Percentiles rank a stretch among this genome's conserved stretches.
These are phyloP conservation scores for Alternaria tenuissima DNA, from an alignment of 2,329 filamentous ascomycete species.

Conservation along the genomic window DNA sequence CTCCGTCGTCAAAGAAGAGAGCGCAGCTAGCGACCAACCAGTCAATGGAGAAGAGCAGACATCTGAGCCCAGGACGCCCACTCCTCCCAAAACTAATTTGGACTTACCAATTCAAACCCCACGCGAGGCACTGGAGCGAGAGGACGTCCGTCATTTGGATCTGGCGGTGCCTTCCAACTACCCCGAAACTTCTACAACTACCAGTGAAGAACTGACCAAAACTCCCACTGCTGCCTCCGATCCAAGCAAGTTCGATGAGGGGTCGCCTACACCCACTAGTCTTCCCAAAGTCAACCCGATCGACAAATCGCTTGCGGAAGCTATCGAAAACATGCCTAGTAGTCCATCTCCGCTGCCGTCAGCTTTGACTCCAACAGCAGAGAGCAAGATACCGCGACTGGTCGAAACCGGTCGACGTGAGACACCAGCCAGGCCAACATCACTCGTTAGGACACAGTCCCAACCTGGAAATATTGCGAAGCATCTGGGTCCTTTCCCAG, in stretches of 20 bases:
- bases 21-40: slow-evolving; percentile 37
- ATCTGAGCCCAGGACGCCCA: slow-evolving; percentile 19
- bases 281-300: slow-evolving; percentile 46
- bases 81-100: slow-evolving; percentile 16
- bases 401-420: slow-evolving; percentile 48
- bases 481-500: slow-evolving; percentile 24
- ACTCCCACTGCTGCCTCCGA: slow-evolving; percentile 40
- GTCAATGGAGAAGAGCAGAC: slow-evolving; percentile 11
- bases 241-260: slow-evolving; percentile 26
- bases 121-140: slow-evolving; percentile 54
- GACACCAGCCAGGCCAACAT: slow-evolving; percentile 32
- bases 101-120: slow-evolving; percentile 39
- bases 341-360: slow-evolving; percentile 33
- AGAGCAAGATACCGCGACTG: slow-evolving; percentile 52
- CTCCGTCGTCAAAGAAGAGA: slow-evolving; percentile 71
- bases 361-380: slow-evolving; percentile 26
- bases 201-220: slow-evolving; percentile 37
- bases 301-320: slow-evolving; percentile 44
- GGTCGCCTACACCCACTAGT: slow-evolving; percentile 42
- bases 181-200: slow-evolving; percentile 22
- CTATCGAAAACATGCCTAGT: slow-evolving; percentile 46
- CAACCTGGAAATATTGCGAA: slow-evolving; percentile 46
- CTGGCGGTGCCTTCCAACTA: slow-evolving; percentile 61
- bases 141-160: slow-evolving; percentile 69
- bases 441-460: slow-evolving; percentile 47